These are phyloP conservation scores for Filobasidium wieringae DNA, from an alignment of 768 basidiomycete genomes.

Conservation along the genomic window DNA sequence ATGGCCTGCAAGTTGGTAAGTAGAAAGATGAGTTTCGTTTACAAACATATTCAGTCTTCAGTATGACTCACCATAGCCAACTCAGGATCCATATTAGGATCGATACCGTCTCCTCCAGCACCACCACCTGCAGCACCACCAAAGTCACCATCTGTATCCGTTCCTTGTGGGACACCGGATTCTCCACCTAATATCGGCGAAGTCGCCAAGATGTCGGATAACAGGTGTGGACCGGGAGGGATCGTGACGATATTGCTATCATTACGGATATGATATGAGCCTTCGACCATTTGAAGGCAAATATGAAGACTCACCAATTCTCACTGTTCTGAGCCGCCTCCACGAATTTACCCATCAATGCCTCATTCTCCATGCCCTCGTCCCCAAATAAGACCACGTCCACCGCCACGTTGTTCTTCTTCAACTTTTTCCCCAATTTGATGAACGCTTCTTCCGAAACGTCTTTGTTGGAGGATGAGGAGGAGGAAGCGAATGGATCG, in stretches of 20 bases:
- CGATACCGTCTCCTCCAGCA: conserved; percentile 52
- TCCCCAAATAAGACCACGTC: conserved; percentile 87
- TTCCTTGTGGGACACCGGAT: conserved; percentile 50
- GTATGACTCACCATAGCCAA: conserved; percentile 68
- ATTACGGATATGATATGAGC: not conserved
- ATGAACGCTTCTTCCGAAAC: conserved; percentile 69
- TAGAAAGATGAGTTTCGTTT: not conserved
- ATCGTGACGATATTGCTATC: conserved; percentile 67
- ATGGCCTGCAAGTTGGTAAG: conserved; percentile 53
- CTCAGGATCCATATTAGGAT: conserved; percentile 90
- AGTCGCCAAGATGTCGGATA: conserved; percentile 69
- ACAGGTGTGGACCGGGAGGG: conserved; percentile 59
- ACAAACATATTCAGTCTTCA: not conserved
- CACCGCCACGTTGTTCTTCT: conserved; percentile 97
- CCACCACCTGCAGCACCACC: conserved; percentile 38
- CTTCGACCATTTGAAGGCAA: not conserved
- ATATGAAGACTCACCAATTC: conserved; percentile 53
- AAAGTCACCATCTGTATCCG: conserved; percentile 35
- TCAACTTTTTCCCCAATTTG: conserved; percentile 87
- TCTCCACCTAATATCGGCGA: conserved; percentile 75
- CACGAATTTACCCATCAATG: conserved; percentile 64
- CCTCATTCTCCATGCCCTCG: conserved; percentile 49
- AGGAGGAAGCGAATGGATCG: not conserved
- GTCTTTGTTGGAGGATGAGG: conserved; percentile 24
- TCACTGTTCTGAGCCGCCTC: conserved; percentile 69